Base-by-base conservation (phyloP, 768 basidiomycete genomes). In the Ramaria rubella region DNA sequence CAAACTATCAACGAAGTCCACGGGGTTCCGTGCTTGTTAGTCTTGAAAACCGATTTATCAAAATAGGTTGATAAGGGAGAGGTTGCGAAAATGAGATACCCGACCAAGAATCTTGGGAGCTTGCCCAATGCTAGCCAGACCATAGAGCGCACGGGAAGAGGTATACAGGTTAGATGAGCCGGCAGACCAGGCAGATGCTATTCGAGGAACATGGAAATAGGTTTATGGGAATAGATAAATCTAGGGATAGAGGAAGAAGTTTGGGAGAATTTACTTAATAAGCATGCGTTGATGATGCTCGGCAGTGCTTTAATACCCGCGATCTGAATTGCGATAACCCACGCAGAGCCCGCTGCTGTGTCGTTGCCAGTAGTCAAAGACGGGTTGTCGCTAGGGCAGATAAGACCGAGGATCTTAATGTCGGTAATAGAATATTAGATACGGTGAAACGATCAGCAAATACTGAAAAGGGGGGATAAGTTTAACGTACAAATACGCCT, bases 291-390 rank as follows among this genome's bases (percentile, higher is more conserved):
- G 68, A 91, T 77, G 63, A 91, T 79, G 46, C 81, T 63, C 52
- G 65, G 68, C 31, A 67, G 61, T 33, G 63, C 81, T 72, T 80
- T 82, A 65, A 90, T 80, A 11, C 89, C 86, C 0, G 87, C 85
- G 38, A 78, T 76, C 44, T 71, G 77, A 61, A 93, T 83, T 19
- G 89, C 90, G 60, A 93, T 85, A 54, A 93, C 90, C 69, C 89
- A 94, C 2, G 91, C 91, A 3, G 88, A 90, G 52, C 83, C 67
- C 0, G 85, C 81, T 17, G 89, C 90, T 43, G 79, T 87, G 50
- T 81, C 81, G 26, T 74, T 58, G 70, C 72, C 59, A 55, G 70
- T 65, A 40, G 86, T 74, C 42, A 90, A 72, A 11, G 69, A 64
- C 0, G 68, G 64, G 65, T 91, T 82, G 63, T 83, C 72, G 61